Evolutionary conservation across 257 asterid species (phyloP), one percentile per base, ranked within the genome.

Genomic region (Craterostigma plantagineum): DNA sequence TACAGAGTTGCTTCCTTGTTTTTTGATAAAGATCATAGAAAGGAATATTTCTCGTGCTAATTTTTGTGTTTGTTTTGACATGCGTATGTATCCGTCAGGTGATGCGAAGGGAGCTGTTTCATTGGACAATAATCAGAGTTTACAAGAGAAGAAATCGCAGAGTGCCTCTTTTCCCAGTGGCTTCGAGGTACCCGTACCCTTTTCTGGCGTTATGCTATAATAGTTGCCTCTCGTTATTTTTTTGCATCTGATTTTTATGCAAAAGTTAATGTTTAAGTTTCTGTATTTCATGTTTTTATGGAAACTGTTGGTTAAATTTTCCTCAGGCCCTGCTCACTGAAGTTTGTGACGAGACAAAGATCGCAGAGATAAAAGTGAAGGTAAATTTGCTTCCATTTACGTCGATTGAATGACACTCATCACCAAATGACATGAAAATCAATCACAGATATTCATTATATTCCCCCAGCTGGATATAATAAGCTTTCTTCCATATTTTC

Each of bases 281-380:
- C 38, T 48, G 43, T 59, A 42, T 41, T 11, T 18, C 33, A 16
- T 44, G 53, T 54, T 36, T 42, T 38, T n/a, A 16, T 45, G 39
- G 10, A 36, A 40, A 43, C 56, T 47, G 13, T 49, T 42, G 33
- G 41, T 54, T 45, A 7, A 33, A 36, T 36, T 36, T 42, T 46
- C 34, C 7, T 43, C 90, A 79, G 92, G 74, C 57, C 42, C 77
- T 79, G 56, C 62, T 79, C 39, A 54, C 56, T 0, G 76, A 73
- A 62, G 75, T 79, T 33, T 76, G 84, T 53, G 90, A 72, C 55
- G 76, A 70, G 49, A 79, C 92, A 11, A 63, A 76, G 52, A 65
- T 79, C 14, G 92, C 78, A 16, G 90, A 79, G 69, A 65, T 79
- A 63, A 72, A 76, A 64, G 53, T 79, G 51, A 79, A 79, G 84